These are phyloP conservation scores for Xylariales sp. DNA, from an alignment of 2,329 filamentous ascomycete species.

Conservation along the genomic window DNA sequence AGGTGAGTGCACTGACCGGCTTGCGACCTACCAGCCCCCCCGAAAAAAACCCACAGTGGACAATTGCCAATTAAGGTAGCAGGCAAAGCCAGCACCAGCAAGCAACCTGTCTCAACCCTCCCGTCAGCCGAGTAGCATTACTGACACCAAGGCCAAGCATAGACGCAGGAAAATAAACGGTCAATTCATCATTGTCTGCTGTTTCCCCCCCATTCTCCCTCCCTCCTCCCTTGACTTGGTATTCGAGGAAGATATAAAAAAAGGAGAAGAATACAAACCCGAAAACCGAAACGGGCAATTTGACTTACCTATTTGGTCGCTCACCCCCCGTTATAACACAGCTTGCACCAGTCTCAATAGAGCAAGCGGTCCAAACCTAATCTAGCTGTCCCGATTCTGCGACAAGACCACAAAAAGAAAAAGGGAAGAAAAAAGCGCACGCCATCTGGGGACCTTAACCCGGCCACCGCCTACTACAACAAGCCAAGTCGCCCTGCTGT, in stretches of 20 bases:
- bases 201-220: too few relatives aligned
- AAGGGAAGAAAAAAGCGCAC: too few relatives aligned
- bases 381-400: constrained; percentile 48
- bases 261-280: constrained; percentile 33
- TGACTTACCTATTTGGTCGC: constrained; percentile 17
- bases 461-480: constrained; percentile 24
- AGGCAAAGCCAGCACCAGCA: too few relatives aligned
- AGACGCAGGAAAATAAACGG: too few relatives aligned
- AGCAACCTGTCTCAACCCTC: background rate
- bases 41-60: too few relatives aligned
- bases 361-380: constrained; percentile 40
- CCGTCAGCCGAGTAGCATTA: too few relatives aligned
- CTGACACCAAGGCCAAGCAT: too few relatives aligned
- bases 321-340: constrained; percentile 40
- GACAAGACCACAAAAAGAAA: constrained; percentile 6
- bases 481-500: constrained; percentile 30
- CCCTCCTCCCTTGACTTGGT: too few relatives aligned
- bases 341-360: constrained; percentile 46
- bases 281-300: too few relatives aligned
- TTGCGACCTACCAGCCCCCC: constrained; percentile 1
- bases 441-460: background rate
- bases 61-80: constrained; percentile 6
- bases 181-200: too few relatives aligned
- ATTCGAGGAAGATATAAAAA: background rate
- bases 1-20: constrained; percentile 3